phyloP scores from a whole-genome alignment of 495 filamentous ascomycete genomes.

The Extremus antarcticus region DNA sequence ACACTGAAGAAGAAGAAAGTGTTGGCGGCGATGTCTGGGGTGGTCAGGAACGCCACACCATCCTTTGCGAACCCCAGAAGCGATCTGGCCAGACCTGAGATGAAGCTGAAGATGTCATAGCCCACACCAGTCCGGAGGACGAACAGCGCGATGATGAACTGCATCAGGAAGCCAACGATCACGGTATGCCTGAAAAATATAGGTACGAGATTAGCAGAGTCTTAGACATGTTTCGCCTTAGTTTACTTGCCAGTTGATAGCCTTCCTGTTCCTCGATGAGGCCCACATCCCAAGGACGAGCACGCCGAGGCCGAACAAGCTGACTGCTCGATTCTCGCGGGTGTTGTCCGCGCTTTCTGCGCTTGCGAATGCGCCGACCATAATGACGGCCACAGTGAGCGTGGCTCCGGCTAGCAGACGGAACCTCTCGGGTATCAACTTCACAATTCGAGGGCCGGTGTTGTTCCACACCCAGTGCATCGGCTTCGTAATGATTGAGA shows the following conservation, averaged over 20 bases:
- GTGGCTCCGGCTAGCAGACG: constrained; percentile 48
- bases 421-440: constrained; percentile 49
- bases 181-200: too few species aligned
- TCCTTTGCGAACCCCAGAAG: constrained; percentile 61
- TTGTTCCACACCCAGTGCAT: constrained; percentile 55
- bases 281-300: constrained; percentile 54
- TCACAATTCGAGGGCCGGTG: constrained; percentile 42
- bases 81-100: constrained; percentile 56
- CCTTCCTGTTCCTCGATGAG: constrained; percentile 60
- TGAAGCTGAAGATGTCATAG: constrained; percentile 75
- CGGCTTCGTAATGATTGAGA: constrained; percentile 52
- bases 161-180: constrained; percentile 74
- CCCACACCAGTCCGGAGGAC: constrained; percentile 54
- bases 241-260: too few species aligned
- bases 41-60: constrained; percentile 63
- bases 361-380: constrained; percentile 64
- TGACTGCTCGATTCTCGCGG: constrained; percentile 64
- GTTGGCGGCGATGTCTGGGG: constrained; percentile 29
- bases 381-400: constrained; percentile 54
- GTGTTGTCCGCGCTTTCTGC: constrained; percentile 63
- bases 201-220: too few species aligned
- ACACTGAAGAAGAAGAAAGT: constrained; percentile 62
- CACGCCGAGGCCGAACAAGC: constrained; percentile 67
- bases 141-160: constrained; percentile 81
- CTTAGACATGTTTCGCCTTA: too few species aligned